Percentiles rank a stretch among this genome's conserved stretches.
Conservation (phyloP, 2,329 filamentous ascomycete genomes). For the Apiospora malaysiana region DNA sequence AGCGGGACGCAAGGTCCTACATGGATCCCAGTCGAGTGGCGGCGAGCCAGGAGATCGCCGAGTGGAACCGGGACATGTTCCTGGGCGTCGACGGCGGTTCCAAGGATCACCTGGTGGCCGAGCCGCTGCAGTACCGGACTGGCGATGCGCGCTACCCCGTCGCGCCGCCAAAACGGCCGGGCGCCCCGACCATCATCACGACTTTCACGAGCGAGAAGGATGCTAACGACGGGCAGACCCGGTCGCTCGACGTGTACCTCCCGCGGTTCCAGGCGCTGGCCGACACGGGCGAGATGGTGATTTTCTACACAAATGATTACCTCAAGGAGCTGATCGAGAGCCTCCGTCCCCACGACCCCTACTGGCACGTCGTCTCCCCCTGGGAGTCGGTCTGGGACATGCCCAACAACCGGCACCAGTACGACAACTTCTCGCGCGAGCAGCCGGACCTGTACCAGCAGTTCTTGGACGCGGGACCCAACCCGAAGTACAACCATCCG, state of each 20-base stretch:
- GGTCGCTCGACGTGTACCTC: neutral
- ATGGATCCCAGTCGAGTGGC: neutral
- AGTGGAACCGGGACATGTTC: neutral
- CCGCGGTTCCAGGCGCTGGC: neutral
- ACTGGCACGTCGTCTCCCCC: neutral
- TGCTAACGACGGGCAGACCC: neutral
- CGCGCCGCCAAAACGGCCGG: neutral
- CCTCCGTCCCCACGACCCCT: neutral
- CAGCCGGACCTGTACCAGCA: neutral
- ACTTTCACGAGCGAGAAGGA: neutral
- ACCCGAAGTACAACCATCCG: neutral
- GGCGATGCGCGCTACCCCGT: neutral
- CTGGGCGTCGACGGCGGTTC: neutral
- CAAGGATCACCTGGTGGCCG: neutral
- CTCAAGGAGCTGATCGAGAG: neutral
- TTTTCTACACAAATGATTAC: neutral
- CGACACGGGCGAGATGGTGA: neutral
- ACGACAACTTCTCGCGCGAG: neutral
- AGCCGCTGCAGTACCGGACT: neutral
- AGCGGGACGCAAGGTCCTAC: neutral
- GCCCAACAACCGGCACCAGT: slow-evolving; percentile 16
- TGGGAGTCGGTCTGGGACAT: slow-evolving; percentile 2
- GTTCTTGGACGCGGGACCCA: neutral
- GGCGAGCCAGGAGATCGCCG: neutral
- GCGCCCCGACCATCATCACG: slow-evolving; percentile 10